phyloP scores from a whole-genome alignment of 2,329 filamentous ascomycete genomes.

The Phaeophleospora eucalypticola region DNA sequence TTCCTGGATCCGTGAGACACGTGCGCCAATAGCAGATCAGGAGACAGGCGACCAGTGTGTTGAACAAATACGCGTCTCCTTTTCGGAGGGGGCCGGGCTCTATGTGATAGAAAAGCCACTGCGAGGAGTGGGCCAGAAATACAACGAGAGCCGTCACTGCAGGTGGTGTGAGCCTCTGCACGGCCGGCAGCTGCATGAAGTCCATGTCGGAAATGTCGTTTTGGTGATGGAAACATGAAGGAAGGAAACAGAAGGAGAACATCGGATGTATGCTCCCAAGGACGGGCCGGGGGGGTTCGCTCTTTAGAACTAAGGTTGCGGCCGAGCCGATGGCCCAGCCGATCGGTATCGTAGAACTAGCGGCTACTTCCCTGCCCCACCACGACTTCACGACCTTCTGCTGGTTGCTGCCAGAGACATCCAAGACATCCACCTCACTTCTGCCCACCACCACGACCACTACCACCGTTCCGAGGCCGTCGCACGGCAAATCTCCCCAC shows the following conservation, averaged over 20 bases:
- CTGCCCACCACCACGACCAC: too few relatives aligned
- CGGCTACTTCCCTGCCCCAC: background rate
- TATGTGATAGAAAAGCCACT: slow-evolving; percentile 61
- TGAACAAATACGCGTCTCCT: slow-evolving; percentile 60
- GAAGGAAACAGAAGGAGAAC: slow-evolving; percentile 1
- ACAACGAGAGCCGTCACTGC: slow-evolving; percentile 61
- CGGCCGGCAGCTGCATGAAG: slow-evolving; percentile 14
- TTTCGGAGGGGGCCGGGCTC: slow-evolving; percentile 57
- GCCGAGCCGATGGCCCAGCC: background rate
- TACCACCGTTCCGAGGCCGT: too few relatives aligned
- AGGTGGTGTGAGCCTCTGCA: slow-evolving; percentile 60
- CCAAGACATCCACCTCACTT: background rate
- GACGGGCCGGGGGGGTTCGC: too few relatives aligned
- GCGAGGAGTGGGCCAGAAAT: slow-evolving; percentile 69
- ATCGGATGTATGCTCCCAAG: too few relatives aligned
- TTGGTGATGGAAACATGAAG: background rate
- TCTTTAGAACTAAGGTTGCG: background rate
- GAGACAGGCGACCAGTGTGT: slow-evolving; percentile 59
- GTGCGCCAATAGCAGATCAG: slow-evolving; percentile 66
- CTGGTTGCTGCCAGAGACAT: background rate
- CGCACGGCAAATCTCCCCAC: too few relatives aligned
- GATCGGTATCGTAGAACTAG: background rate
- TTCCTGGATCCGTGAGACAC: slow-evolving; percentile 57
- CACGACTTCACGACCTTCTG: background rate
- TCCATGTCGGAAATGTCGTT: slow-evolving; percentile 5